phyloP scores from a whole-genome alignment of 257 asterid genomes.

The Euphrasia confusa region DNA sequence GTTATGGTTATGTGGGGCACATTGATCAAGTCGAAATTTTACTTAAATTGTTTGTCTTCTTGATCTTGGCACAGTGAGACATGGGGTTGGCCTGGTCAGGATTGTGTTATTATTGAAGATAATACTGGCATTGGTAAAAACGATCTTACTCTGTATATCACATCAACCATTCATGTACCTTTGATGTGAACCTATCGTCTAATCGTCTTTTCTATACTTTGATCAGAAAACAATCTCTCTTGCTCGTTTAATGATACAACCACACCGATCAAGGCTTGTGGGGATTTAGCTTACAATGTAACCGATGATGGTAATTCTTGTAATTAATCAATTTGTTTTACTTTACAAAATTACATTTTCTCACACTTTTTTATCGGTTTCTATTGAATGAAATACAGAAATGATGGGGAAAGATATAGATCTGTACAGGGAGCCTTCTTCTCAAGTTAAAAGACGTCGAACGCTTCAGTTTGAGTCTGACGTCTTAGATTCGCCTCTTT shows the following conservation, averaged over 20 bases:
- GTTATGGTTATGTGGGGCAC: constrained; percentile 1
- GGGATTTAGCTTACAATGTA: constrained; percentile 53
- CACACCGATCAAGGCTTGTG: constrained; percentile 83
- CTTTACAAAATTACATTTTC: background rate
- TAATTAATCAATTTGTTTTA: background rate
- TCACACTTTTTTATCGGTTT: background rate
- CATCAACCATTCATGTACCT: constrained; percentile 1
- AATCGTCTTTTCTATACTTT: constrained; percentile 6
- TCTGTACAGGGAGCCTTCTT: constrained; percentile 40
- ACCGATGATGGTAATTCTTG: constrained; percentile 35
- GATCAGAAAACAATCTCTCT: constrained; percentile 42
- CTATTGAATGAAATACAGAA: constrained; percentile 35
- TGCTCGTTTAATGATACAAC: constrained; percentile 45
- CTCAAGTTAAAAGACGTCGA: constrained; percentile 77
- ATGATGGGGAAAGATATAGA: constrained; percentile 42
- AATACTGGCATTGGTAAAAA: constrained; percentile 48
- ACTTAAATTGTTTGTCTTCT: no score
- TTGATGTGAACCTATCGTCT: constrained; percentile 19
- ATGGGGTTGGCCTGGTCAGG: constrained; percentile 71
- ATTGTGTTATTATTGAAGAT: constrained; percentile 47
- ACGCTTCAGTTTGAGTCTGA: constrained; percentile 76
- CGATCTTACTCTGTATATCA: background rate
- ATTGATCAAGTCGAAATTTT: constrained; percentile 6
- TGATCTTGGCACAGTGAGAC: constrained; percentile 36
- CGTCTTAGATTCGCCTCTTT: constrained; percentile 40